These are phyloP conservation scores for Iberis pinnata DNA, from an alignment of 345 rosid species.

Conservation along the genomic window DNA sequence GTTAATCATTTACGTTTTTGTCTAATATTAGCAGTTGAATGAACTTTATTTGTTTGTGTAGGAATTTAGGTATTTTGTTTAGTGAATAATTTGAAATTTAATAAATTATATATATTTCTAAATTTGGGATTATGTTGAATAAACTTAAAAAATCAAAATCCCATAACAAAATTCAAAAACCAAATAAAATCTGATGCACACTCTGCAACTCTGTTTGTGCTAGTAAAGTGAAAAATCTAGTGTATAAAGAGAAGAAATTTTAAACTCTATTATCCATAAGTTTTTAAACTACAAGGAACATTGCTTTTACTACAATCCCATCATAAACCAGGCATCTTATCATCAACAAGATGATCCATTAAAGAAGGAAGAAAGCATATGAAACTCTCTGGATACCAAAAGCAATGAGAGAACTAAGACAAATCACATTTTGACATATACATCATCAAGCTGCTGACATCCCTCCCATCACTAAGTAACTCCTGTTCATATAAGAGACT, in stretches of 20 bases:
- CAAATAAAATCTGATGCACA: too few species aligned
- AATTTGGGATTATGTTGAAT: too few species aligned
- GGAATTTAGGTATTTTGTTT: too few species aligned
- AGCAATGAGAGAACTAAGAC: conserved; percentile 16
- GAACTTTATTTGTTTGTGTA: too few species aligned
- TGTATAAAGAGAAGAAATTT: conserved; percentile 10
- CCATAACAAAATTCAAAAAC: too few species aligned
- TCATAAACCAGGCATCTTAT: conserved; percentile 7
- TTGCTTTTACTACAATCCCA: conserved; percentile 15
- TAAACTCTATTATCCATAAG: conserved; percentile 4
- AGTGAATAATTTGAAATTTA: too few species aligned
- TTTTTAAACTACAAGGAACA: conserved; percentile 15
- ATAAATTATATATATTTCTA: too few species aligned
- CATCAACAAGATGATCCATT: conserved; percentile 17
- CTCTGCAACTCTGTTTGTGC: neutral
- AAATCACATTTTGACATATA: conserved; percentile 20
- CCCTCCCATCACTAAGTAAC: conserved; percentile 3
- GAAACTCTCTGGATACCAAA: neutral
- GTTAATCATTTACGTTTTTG: too few species aligned
- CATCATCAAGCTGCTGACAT: conserved; percentile 20
- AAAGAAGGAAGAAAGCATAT: neutral
- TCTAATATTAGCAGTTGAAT: too few species aligned
- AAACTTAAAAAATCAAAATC: too few species aligned
- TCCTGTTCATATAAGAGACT: conserved; percentile 32
- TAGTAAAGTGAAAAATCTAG: conserved; percentile 9